Base-by-base conservation (phyloP, 1,284 basidiomycete genomes). In the Gomphus bonarii region DNA sequence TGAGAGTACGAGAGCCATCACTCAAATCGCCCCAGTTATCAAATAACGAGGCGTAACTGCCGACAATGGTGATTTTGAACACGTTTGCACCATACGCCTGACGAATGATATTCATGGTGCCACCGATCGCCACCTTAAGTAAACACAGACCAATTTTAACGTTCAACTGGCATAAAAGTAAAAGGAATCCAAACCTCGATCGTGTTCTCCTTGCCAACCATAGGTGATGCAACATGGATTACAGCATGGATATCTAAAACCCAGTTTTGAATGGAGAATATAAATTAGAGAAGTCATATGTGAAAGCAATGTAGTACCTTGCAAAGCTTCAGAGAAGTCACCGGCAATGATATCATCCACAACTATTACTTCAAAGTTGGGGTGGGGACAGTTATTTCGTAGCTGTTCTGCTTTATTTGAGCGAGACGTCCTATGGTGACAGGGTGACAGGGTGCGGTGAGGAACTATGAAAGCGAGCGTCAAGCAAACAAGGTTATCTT, bases 261-360 rank as follows among this genome's bases (percentile, higher is more conserved):
- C 18, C 36, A 12, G 1, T 16, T 42, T 40, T 6, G 14, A 42
- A 44, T 6, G 33, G n/a, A 43, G 42, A 6, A 8, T 31, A n/a
- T 48, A 22, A n/a, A 48, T 28, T 28, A 31, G 25, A 48, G 2
- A 16, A 16, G 5, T 5, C 3, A 33, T 30, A 12, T 14, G 46
- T 28, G n/a, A 7, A 16, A 28, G 20, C n/a, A 46, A 14, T 2
- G 6, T 14, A 9, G 3, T 25, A 68, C 67, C 65, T 58, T 61
- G 59, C 16, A 68, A 59, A 8, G 63, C 63, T 6, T 61, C 59
- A 8, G 63, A 59, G 55, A 67, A 62, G 58, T 67, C 62, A 1
- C 61, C 65, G 7, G 40, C 55, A n/a, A 61, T 58, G 22, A 67
- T 50, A 56, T 68, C 64, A 11, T 65, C 61, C 10, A 66, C 51